phyloP scores from a whole-genome alignment of 768 basidiomycete genomes.

The Mycena alexandri region DNA sequence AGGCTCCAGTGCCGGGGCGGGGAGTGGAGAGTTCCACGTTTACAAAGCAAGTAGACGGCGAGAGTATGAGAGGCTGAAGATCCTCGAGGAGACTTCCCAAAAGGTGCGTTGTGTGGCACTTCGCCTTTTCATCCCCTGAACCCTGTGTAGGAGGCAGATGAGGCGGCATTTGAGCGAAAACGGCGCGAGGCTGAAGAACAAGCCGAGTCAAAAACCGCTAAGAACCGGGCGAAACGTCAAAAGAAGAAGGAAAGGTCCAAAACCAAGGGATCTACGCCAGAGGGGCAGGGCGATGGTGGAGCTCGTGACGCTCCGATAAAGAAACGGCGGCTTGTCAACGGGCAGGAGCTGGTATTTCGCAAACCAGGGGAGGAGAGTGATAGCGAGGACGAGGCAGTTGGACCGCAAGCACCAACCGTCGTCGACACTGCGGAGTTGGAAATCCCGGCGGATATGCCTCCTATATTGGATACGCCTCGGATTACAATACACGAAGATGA shows the following conservation, averaged over 20 bases:
- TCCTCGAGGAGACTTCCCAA: constrained; percentile 86
- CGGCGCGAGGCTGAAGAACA: constrained; percentile 76
- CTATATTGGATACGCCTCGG: constrained; percentile 50
- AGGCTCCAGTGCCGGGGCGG: constrained; percentile 96
- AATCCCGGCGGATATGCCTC: constrained; percentile 29
- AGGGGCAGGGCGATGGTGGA: constrained; percentile 40
- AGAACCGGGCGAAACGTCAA: constrained; percentile 93
- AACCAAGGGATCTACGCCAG: constrained; percentile 49
- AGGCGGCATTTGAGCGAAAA: constrained; percentile 80
- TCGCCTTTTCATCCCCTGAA: constrained; percentile 8
- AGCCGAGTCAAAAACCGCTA: constrained; percentile 91
- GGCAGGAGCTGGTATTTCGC: constrained; percentile 72
- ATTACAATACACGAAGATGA: constrained; percentile 68
- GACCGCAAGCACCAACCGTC: constrained; percentile 15
- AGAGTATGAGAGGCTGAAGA: constrained; percentile 94
- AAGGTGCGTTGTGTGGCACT: constrained; percentile 64
- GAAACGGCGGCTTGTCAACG: constrained; percentile 86
- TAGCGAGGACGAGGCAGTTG: constrained; percentile 46
- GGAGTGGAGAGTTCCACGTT: constrained; percentile 98
- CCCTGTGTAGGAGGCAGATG: constrained; percentile 71
- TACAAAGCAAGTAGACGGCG: constrained; percentile 95
- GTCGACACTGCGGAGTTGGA: constrained; percentile 12
- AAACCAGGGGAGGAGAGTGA: constrained; percentile 58
- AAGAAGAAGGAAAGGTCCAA: constrained; percentile 89
- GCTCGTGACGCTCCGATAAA: constrained; percentile 66